A percentile compares a stretch with the other conserved stretches of the same genome.
These are phyloP conservation scores for Phytophthora parvispora DNA, from an alignment of 352 stramenopile species.

Conservation along the genomic window DNA sequence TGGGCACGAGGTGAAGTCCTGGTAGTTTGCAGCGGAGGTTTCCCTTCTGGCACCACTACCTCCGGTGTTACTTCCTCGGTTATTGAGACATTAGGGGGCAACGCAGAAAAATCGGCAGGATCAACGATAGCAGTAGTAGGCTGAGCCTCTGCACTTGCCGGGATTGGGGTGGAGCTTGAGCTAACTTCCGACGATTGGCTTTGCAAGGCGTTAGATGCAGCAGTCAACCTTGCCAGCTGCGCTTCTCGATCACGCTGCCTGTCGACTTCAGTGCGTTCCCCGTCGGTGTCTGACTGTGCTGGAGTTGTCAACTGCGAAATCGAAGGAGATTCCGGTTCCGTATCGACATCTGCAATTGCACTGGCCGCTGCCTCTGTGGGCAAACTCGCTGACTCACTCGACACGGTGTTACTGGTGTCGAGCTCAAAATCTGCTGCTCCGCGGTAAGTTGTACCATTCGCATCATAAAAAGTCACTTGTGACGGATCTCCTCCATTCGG, in stretches of 20 bases:
- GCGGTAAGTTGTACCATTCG: slow-evolving; percentile 73
- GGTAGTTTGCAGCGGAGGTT: slow-evolving; percentile 27
- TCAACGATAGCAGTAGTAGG: slow-evolving; percentile 28
- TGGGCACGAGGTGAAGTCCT: slow-evolving; percentile 22
- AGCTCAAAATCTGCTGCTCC: slow-evolving; percentile 66
- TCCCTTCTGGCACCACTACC: slow-evolving; percentile 12
- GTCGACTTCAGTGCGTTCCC: slow-evolving; percentile 35
- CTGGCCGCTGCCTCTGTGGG: not conserved
- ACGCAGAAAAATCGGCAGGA: slow-evolving; percentile 5
- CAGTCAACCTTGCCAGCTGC: slow-evolving; percentile 40
- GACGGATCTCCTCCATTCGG: slow-evolving; percentile 40
- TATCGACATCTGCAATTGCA: slow-evolving; percentile 65
- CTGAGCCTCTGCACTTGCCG: slow-evolving; percentile 3
- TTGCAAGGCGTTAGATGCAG: slow-evolving; percentile 41
- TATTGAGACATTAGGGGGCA: not conserved
- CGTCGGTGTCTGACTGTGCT: slow-evolving; percentile 72
- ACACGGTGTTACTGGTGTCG: slow-evolving; percentile 23
- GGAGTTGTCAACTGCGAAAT: slow-evolving; percentile 81
- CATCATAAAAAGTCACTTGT: slow-evolving; percentile 75
- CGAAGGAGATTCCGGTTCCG: slow-evolving; percentile 60
- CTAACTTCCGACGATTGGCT: slow-evolving; percentile 14
- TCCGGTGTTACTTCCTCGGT: slow-evolving; percentile 1
- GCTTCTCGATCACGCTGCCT: slow-evolving; percentile 38
- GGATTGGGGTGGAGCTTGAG: slow-evolving; percentile 1
- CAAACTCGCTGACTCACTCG: not conserved